A percentile compares a stretch with the other conserved stretches of the same genome.
These are phyloP conservation scores for Teratosphaeria gauchensis DNA, from an alignment of 2,329 filamentous ascomycete genomes.

Conservation along the genomic window DNA sequence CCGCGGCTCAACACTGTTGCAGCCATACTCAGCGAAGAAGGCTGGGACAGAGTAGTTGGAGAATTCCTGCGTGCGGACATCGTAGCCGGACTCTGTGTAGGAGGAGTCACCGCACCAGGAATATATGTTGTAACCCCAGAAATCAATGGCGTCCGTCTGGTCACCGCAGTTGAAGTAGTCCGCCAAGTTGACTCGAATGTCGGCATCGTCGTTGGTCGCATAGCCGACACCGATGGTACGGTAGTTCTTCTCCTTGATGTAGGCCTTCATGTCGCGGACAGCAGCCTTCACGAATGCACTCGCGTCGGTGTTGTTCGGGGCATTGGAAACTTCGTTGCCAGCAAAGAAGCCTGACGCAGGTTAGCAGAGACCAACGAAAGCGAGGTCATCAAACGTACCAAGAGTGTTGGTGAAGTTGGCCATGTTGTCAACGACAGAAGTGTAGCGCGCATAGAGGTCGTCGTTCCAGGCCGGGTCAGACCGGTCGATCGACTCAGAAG, in stretches of 20 bases:
- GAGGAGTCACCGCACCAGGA: conserved; percentile 90
- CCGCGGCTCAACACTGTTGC: conserved; percentile 66
- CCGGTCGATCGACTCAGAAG: conserved; percentile 72
- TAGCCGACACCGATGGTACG: conserved; percentile 84
- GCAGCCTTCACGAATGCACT: conserved; percentile 96
- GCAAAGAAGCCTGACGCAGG: conserved; percentile 68
- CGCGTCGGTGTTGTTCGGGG: conserved; percentile 75
- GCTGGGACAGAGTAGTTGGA: conserved; percentile 79
- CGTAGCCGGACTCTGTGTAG: conserved; percentile 68
- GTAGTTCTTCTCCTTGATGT: conserved; percentile 74
- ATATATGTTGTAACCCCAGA: conserved; percentile 99
- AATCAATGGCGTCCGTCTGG: conserved; percentile 64
- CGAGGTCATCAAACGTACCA: conserved; percentile 27
- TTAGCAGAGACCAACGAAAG: neutral
- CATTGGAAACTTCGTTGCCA: conserved; percentile 93
- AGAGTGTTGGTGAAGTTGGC: conserved; percentile 80
- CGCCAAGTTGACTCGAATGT: conserved; percentile 72
- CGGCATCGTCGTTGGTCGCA: conserved; percentile 83
- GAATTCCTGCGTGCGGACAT: conserved; percentile 78
- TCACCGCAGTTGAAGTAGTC: conserved; percentile 91
- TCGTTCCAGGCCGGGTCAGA: conserved; percentile 69
- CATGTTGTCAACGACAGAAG: conserved; percentile 70
- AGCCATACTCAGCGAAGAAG: conserved; percentile 98
- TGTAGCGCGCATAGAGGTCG: conserved; percentile 71
- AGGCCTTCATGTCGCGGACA: conserved; percentile 88